Percentiles rank a stretch among this genome's conserved stretches.
Conservation (phyloP, 192 early-diverging fungal species). For the Physocladia obscura region DNA sequence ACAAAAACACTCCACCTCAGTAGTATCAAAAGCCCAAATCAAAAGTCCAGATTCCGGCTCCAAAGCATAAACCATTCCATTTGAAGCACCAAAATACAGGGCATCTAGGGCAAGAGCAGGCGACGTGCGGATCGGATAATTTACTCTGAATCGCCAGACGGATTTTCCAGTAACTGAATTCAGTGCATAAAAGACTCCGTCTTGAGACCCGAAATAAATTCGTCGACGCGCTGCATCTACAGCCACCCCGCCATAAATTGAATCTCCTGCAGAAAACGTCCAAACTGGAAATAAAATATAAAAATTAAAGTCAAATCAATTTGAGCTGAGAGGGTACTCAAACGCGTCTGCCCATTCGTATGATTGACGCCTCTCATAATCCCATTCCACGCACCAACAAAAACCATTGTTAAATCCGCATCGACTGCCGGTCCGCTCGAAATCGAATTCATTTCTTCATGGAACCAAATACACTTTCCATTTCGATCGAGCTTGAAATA, state of each 20-base stretch:
- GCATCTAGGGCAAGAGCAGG: conserved; percentile 22
- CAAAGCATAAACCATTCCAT: conserved; percentile 25
- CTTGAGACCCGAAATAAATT: conserved; percentile 21
- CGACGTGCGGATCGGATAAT: conserved; percentile 24
- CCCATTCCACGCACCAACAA: conserved; percentile 21
- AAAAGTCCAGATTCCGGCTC: conserved; percentile 9
- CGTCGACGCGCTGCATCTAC: conserved; percentile 6
- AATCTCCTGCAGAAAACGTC: conserved; percentile 19
- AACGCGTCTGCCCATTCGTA: conserved; percentile 16
- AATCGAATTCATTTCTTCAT: conserved; percentile 24
- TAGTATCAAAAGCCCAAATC: conserved; percentile 24
- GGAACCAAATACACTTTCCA: conserved; percentile 28
- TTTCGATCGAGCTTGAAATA: conserved; percentile 18
- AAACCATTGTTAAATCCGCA: conserved; percentile 17
- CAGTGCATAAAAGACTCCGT: conserved; percentile 21
- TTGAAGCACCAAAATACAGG: conserved; percentile 19
- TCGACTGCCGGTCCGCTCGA: conserved; percentile 19
- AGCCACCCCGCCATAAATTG: conserved; percentile 21
- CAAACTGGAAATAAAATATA: neutral
- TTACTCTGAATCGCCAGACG: conserved; percentile 24
- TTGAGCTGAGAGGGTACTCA: neutral
- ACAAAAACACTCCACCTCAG: neutral
- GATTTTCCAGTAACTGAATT: conserved; percentile 21
- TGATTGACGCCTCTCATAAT: conserved; percentile 17
- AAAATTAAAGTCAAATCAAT: neutral